Base-by-base conservation (phyloP, 2,329 filamentous ascomycete species). In the Pseudofabraea citricarpa region DNA sequence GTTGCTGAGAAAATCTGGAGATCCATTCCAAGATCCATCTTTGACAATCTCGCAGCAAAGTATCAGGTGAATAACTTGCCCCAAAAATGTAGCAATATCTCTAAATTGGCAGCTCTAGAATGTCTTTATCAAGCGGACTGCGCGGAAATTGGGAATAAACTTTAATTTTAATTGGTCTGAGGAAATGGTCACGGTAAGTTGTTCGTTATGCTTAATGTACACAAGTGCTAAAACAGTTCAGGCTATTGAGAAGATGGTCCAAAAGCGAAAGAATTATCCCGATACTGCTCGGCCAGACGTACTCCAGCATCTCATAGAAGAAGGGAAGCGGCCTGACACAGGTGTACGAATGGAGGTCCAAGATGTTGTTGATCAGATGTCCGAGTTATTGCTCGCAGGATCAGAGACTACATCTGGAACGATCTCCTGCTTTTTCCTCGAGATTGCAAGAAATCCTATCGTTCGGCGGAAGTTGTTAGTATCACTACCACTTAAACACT, bases 371-470 rank as follows among this genome's bases (percentile, higher is more conserved):
- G 43, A 45, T 18, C 43, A 41, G 22, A 42, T 41, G 32, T 45
- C 39, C 15, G 53, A 55, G 26, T 52, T 58, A 39, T 48, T 57
- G 12, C 55, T 59, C 5, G 55, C 56, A 10, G 56, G 56, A 22
- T 57, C 54, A 27, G 55, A 59, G 43, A 57, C 56, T 0, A 59
- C 55, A 1, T 57, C 55, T 15, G 56, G 55, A 15, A 58, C 52
- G 12, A 52, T 59, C 6, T 51, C 47, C 7, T 54, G 52, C 29
- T 49, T 58, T 13, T 58, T 58, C 44, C 55, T 59, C 31, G 45
- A 57, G 22, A 48, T 59, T 12, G 52, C 56, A 3, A 51, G 54
- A 29, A 55, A 45, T 38, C 52, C 54, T 2, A 40, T 39, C n/a
- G 53, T 56, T 5, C 44, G 53, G 9, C 40, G 32, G 9, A 50